Conservation (phyloP, 2,329 filamentous ascomycete species). For the Harringtonia aguacate region DNA sequence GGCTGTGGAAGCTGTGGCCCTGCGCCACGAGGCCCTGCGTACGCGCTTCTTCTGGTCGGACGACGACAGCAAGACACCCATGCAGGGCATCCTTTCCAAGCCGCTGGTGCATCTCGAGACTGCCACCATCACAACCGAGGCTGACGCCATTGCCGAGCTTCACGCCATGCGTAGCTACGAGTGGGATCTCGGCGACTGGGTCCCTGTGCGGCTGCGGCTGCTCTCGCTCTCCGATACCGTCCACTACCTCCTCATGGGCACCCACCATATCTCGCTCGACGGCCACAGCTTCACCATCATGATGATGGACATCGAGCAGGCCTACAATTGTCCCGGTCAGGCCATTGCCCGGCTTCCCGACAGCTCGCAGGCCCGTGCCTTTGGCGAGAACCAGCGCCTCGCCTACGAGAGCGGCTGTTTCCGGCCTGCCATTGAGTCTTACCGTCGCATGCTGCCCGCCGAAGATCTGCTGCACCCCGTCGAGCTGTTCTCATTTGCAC, state of each 20-base stretch:
- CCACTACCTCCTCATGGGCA: neutral
- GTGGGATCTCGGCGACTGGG: neutral
- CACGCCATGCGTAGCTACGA: neutral
- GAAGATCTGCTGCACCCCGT: slow-evolving; percentile 15
- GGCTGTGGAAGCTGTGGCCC: slow-evolving; percentile 21
- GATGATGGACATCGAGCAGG: neutral
- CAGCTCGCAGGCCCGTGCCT: no score
- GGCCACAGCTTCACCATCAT: neutral
- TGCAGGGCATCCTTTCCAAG: slow-evolving; percentile 9
- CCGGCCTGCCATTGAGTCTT: neutral
- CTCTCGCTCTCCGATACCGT: no score
- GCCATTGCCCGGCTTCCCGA: neutral
- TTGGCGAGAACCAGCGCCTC: neutral
- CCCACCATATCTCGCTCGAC: neutral
- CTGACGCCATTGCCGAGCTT: neutral
- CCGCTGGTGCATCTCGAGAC: slow-evolving; percentile 6
- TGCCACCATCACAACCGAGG: neutral
- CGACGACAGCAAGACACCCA: neutral
- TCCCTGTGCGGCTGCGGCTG: neutral
- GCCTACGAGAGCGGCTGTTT: neutral
- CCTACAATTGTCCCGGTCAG: neutral
- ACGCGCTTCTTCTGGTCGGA: slow-evolving; percentile 19
- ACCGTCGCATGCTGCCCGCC: neutral
- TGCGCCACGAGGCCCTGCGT: slow-evolving; percentile 22
- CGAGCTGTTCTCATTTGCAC: slow-evolving; percentile 20